A percentile compares a stretch with the other conserved stretches of the same genome.
phyloP scores from a whole-genome alignment of 768 basidiomycete genomes.

The Polyporus arcularius region DNA sequence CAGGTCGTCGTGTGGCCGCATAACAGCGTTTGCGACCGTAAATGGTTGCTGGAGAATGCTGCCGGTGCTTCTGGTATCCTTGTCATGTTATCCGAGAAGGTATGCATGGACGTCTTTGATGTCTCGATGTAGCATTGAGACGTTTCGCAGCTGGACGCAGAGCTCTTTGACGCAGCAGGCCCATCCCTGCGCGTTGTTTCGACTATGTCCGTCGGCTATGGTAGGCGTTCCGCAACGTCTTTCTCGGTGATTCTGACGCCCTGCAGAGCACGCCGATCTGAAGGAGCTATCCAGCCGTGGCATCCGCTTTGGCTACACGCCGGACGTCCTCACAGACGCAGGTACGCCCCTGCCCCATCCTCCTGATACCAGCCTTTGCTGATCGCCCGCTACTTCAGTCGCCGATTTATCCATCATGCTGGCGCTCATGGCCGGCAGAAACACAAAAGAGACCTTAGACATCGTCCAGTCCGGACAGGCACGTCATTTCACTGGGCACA shows the following conservation, averaged over 20 bases:
- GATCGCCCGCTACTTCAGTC: slow-evolving; percentile 47
- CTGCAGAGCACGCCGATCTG: slow-evolving; percentile 78
- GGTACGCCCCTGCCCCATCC: slow-evolving; percentile 43
- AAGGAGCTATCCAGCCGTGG: slow-evolving; percentile 56
- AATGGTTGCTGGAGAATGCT: slow-evolving; percentile 76
- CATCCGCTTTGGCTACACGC: slow-evolving; percentile 86
- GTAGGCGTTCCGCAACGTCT: slow-evolving; percentile 39
- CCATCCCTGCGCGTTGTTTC: slow-evolving; percentile 78
- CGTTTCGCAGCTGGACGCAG: slow-evolving; percentile 43
- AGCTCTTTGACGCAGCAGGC: slow-evolving; percentile 79
- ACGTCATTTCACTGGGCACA: slow-evolving; percentile 24
- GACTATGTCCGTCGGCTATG: slow-evolving; percentile 91
- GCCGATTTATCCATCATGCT: slow-evolving; percentile 92
- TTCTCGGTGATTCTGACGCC: not conserved
- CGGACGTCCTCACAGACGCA: slow-evolving; percentile 91
- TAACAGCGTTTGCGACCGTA: slow-evolving; percentile 48
- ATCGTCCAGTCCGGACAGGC: slow-evolving; percentile 74
- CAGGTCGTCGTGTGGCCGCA: slow-evolving; percentile 57
- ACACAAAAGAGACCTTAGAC: slow-evolving; percentile 61
- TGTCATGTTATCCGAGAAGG: slow-evolving; percentile 73
- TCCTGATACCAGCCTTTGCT: not conserved
- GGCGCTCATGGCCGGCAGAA: slow-evolving; percentile 90
- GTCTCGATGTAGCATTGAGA: not conserved
- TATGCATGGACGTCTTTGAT: slow-evolving; percentile 25
- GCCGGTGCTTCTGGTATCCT: slow-evolving; percentile 60